Evolutionary conservation across 805 yeast genomes (phyloP), one percentile per base, ranked within the genome.

Genomic region (Saturnispora besseyi): DNA sequence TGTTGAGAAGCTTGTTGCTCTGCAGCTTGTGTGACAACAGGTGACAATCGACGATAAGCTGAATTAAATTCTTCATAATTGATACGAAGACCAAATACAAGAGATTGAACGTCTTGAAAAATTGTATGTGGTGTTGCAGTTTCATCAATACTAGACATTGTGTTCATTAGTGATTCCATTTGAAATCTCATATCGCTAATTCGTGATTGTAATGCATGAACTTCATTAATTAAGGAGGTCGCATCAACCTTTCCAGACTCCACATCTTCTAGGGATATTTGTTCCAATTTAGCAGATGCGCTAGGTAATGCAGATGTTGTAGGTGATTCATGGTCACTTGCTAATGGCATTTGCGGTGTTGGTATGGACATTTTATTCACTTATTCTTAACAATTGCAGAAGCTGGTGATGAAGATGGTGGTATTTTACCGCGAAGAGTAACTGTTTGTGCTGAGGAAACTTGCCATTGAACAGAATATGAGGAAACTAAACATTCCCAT

Each of bases 101-200:
- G 68, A 31, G 63, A 57, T 45, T 64, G 65, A 3, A 66, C 60
- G 10, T 75, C 71, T 11, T 57, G 61, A 46, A 62, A 66, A 51
- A 70, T 66, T 52, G 68, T 69, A n/a, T 67, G 69, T 40, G 78
- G 76, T 5, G 63, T 62, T 44, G 72, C 71, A 33, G 69, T 60
- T 32, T 76, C 69, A 47, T 73, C 74, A n/a, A 80, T 67, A 4
- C 72, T 58, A 1, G 73, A 66, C 37, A 73, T 48, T 0, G 67
- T 58, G 1, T 65, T 57, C 15, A 73, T 59, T 44, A 67, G 65
- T 10, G 59, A 57, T 7, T 66, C 59, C 74, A 72, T 70, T 49
- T 70, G 69, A 51, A 69, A 69, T 51, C 76, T 64, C 52, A 73
- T 59, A 0, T 56, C 55, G 0, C 67, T 46, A 1, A 67, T 59